phyloP scores from a whole-genome alignment of 2,329 filamentous ascomycete genomes.

The Diaporthe aspalathi region DNA sequence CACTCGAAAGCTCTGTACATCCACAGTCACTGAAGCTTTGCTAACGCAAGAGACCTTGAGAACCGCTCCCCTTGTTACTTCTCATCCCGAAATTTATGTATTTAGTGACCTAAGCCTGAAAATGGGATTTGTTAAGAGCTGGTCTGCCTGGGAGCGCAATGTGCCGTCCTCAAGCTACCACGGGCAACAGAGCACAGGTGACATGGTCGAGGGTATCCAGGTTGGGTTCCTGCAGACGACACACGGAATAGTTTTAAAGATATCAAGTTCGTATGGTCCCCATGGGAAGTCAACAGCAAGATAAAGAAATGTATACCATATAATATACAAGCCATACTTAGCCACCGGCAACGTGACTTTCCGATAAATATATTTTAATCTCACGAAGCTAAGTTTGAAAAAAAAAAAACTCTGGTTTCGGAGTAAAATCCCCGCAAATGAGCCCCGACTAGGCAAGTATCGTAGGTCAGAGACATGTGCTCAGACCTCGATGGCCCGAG shows the following conservation, averaged over 20 bases:
- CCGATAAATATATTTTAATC: not conserved
- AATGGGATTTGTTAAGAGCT: not conserved
- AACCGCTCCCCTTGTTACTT: not conserved
- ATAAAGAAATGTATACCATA: not conserved
- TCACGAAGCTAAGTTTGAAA: not conserved
- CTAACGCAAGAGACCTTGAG: not conserved
- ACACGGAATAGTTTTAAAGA: too few relatives aligned
- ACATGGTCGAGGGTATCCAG: not conserved
- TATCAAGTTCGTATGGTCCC: not conserved
- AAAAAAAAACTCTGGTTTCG: too few relatives aligned
- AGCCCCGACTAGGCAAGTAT: too few relatives aligned
- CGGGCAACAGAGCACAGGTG: not conserved
- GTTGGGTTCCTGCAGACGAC: not conserved
- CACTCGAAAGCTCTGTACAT: not conserved
- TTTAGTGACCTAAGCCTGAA: not conserved
- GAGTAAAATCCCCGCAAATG: too few relatives aligned
- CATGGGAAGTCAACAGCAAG: not conserved
- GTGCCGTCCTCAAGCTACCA: too few relatives aligned
- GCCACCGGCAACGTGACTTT: too few relatives aligned
- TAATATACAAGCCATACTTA: too few relatives aligned
- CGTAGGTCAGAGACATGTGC: conserved; percentile 2
- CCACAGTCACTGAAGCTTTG: not conserved
- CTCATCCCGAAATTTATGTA: too few relatives aligned
- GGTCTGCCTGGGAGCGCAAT: not conserved
- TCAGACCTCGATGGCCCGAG: conserved; percentile 1